Conservation (phyloP, 2,329 filamentous ascomycete genomes). For the Colletotrichum nymphaeae region DNA sequence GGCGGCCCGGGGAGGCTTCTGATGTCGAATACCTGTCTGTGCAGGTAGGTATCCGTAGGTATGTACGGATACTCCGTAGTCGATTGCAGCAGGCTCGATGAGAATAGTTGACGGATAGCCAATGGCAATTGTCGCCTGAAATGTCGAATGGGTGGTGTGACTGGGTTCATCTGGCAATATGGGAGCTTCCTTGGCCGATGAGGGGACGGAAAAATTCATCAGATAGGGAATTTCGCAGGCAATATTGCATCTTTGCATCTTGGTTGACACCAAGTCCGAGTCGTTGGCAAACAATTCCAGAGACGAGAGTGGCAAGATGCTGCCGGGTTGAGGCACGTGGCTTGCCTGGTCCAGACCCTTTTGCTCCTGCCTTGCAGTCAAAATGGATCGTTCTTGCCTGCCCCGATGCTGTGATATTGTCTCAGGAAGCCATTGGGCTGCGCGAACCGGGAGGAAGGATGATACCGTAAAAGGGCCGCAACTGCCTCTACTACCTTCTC, state of each 20-base stretch:
- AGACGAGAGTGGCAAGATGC: too few species aligned
- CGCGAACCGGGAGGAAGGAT: not conserved
- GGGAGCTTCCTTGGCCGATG: not conserved
- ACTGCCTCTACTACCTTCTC: not conserved
- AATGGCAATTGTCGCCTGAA: not conserved
- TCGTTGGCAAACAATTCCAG: too few species aligned
- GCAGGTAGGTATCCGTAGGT: not conserved
- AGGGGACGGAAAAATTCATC: not conserved
- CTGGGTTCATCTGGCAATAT: not conserved
- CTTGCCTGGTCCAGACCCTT: not conserved
- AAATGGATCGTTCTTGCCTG: not conserved
- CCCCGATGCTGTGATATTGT: not conserved
- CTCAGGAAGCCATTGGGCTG: not conserved
- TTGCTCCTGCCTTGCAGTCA: not conserved
- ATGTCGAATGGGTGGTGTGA: not conserved
- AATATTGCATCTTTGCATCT: not conserved
- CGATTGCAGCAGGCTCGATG: not conserved
- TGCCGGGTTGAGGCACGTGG: not conserved
- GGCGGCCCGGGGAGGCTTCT: not conserved
- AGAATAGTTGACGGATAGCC: not conserved
- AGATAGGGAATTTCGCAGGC: not conserved
- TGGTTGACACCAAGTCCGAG: not conserved
- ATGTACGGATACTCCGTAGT: not conserved
- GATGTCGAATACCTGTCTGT: too few species aligned
- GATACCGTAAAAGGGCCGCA: not conserved